phyloP scores from a whole-genome alignment of 441 rosid genomes.

The Theobroma grandiflorum region DNA sequence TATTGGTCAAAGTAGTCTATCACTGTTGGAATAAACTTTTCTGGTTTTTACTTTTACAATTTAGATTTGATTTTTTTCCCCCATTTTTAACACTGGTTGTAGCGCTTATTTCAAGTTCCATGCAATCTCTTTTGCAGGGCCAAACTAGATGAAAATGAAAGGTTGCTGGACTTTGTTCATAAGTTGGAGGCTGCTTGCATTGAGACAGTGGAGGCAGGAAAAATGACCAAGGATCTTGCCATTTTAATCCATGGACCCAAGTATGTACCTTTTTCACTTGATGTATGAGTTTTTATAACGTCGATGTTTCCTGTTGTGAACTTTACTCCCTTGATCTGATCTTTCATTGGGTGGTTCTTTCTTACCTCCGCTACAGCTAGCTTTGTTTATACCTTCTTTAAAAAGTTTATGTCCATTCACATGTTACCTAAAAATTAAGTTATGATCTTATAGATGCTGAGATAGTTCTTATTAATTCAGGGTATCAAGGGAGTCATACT shows the following conservation, averaged over 20 bases:
- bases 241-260: slow-evolving; percentile 78
- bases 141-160: slow-evolving; percentile 79
- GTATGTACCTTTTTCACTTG: slow-evolving; percentile 48
- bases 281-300: background rate
- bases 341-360: background rate
- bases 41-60: background rate
- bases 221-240: slow-evolving; percentile 98
- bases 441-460: background rate
- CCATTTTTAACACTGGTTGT: background rate
- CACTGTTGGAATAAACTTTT: background rate
- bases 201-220: slow-evolving; percentile 83
- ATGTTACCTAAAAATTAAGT: background rate
- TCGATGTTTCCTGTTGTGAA: background rate
- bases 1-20: background rate
- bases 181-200: slow-evolving; percentile 89
- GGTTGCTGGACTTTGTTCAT: slow-evolving; percentile 71
- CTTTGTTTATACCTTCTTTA: background rate
- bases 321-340: background rate
- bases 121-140: slow-evolving; percentile 54
- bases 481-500: slow-evolving; percentile 65
- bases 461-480: slow-evolving; percentile 45
- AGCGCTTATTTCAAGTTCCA: slow-evolving; percentile 12
- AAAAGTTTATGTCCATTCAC: background rate
- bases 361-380: background rate
- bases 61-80: background rate